These are phyloP conservation scores for Galerina sulciceps DNA, from an alignment of 768 basidiomycete genomes.

Conservation along the genomic window DNA sequence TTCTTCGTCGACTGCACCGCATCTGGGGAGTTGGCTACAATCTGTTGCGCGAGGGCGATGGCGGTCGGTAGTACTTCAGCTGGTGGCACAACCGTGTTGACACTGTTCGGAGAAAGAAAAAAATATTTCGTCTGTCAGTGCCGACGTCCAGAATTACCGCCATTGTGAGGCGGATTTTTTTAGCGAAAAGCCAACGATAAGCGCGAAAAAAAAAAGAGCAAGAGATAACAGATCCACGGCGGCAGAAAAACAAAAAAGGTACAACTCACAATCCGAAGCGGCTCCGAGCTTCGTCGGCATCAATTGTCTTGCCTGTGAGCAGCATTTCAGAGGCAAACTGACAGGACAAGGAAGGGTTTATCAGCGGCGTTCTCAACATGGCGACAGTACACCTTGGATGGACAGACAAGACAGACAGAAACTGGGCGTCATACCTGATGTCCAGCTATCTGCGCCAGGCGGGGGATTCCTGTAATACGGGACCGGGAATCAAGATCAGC, in stretches of 20 bases:
- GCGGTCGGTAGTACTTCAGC: slow-evolving; percentile 63
- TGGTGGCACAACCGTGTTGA: slow-evolving; percentile 70
- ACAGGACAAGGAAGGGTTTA: background rate
- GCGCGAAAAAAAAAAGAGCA: background rate
- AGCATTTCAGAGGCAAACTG: slow-evolving; percentile 80
- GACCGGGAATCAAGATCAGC: background rate
- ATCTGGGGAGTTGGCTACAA: slow-evolving; percentile 75
- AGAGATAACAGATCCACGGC: background rate
- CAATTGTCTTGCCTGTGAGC: slow-evolving; percentile 70
- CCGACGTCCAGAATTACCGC: background rate
- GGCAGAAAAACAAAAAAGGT: slow-evolving; percentile 4
- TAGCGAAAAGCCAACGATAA: background rate
- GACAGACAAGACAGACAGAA: background rate
- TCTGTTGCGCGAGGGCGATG: slow-evolving; percentile 60
- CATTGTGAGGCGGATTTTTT: background rate
- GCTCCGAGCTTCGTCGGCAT: slow-evolving; percentile 66
- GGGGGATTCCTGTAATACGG: slow-evolving; percentile 59
- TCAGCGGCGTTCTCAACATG: slow-evolving; percentile 8
- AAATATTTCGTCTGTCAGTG: slow-evolving; percentile 4
- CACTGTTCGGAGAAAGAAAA: slow-evolving; percentile 41
- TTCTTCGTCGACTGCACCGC: slow-evolving; percentile 77
- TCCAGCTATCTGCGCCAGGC: slow-evolving; percentile 65
- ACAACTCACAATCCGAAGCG: slow-evolving; percentile 75
- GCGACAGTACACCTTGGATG: background rate
- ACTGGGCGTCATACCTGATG: slow-evolving; percentile 62